phyloP scores from a whole-genome alignment of 2,329 filamentous ascomycete genomes.

The Aspergillus uvarum region DNA sequence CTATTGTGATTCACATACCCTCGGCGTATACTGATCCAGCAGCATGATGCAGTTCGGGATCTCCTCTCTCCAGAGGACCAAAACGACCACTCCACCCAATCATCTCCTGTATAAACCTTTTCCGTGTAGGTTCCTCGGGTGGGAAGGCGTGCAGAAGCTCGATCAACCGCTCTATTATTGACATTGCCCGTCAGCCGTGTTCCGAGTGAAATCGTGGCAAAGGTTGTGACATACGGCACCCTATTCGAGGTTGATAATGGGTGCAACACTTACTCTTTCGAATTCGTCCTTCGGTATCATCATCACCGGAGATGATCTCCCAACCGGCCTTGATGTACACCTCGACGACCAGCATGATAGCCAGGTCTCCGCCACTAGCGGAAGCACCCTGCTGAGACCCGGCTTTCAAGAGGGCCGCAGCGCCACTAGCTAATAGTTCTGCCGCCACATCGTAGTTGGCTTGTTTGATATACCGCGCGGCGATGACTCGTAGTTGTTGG shows the following conservation, averaged over 20 bases:
- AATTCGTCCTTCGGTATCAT: slow-evolving; percentile 64
- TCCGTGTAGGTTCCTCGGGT: slow-evolving; percentile 80
- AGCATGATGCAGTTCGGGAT: slow-evolving; percentile 92
- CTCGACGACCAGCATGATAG: slow-evolving; percentile 81
- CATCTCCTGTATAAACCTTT: slow-evolving; percentile 86
- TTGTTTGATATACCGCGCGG: slow-evolving; percentile 87
- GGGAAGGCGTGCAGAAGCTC: slow-evolving; percentile 79
- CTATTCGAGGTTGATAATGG: not conserved
- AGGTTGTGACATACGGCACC: not conserved
- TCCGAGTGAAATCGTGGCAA: not conserved
- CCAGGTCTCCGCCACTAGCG: slow-evolving; percentile 86
- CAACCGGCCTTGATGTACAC: slow-evolving; percentile 86
- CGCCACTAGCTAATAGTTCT: slow-evolving; percentile 81
- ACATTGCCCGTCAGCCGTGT: not conserved
- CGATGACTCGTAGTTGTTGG: slow-evolving; percentile 94
- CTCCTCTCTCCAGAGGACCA: slow-evolving; percentile 84
- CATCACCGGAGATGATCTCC: slow-evolving; percentile 55
- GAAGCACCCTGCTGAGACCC: slow-evolving; percentile 78
- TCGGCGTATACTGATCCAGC: slow-evolving; percentile 85
- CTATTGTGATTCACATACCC: slow-evolving; percentile 41
- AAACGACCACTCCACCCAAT: slow-evolving; percentile 83
- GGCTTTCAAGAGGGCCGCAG: slow-evolving; percentile 69
- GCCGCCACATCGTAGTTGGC: slow-evolving; percentile 81
- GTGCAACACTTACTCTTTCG: slow-evolving; percentile 49
- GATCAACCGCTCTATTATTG: slow-evolving; percentile 58